Conservation (phyloP, 345 rosid species). For the Euphorbia lathyris region DNA sequence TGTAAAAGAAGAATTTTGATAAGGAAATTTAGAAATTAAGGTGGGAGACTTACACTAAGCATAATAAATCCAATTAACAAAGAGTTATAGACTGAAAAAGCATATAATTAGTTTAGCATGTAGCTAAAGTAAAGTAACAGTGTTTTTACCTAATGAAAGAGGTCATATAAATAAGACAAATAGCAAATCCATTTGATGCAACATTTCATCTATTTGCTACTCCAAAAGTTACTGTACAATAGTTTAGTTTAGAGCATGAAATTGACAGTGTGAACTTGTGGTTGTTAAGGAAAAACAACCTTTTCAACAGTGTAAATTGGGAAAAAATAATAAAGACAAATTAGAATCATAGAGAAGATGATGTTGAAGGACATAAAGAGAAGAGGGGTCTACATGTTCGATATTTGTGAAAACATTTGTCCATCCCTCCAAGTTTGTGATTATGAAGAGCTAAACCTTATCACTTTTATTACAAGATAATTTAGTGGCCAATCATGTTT, state of each 20-base stretch:
- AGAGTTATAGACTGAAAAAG: conserved; percentile 3
- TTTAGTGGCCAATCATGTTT: not conserved
- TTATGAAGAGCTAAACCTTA: conserved; percentile 20
- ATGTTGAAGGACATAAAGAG: not conserved
- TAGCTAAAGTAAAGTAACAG: not conserved
- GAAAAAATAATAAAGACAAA: not conserved
- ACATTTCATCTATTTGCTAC: conserved; percentile 8
- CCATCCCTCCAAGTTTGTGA: conserved; percentile 25
- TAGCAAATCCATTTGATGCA: conserved; percentile 25
- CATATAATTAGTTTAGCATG: not conserved
- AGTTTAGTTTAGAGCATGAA: not conserved
- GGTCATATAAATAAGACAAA: conserved; percentile 32
- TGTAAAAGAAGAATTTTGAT: not conserved
- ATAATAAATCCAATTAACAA: not conserved
- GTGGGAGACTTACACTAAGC: not conserved
- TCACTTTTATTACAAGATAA: conserved; percentile 32
- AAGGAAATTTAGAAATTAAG: conserved; percentile 3
- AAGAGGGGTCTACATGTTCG: conserved; percentile 41
- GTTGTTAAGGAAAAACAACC: not conserved
- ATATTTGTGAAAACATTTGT: conserved; percentile 25
- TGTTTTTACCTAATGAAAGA: conserved; percentile 32
- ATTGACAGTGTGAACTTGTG: conserved; percentile 12
- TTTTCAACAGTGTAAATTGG: conserved; percentile 11
- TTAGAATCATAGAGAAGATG: not conserved
- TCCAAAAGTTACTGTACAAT: not conserved